Evolutionary conservation across 1,284 basidiomycete genomes (phyloP), one percentile per base, ranked within the genome.

Genomic region (Termitomyces sp.): DNA sequence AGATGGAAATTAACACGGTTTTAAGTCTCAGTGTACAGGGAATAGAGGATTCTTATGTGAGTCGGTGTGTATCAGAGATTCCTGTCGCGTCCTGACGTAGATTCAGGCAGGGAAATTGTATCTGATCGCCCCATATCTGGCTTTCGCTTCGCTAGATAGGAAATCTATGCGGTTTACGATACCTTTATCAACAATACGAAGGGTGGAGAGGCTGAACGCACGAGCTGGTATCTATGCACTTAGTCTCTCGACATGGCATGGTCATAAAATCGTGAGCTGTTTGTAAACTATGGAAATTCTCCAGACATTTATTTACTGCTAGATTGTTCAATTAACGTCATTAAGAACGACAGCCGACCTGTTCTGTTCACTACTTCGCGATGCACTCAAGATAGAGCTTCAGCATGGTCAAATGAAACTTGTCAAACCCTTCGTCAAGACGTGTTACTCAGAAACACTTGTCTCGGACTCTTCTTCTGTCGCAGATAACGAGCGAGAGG

Each of bases 251-350:
- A 85, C 94, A 53, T 99, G 95, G 94, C 94, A 98, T 69, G 90
- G 92, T 44, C 86, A 92, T 80, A 92, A 97, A 76, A 90, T 98
- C 64, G 93, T 95, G 59, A 62, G 90, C 82, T n/a, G 90, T 81
- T 19, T 13, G 26, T 41, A 45, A 33, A 33, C 52, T 3, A 39
- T 49, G 38, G 3, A 15, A 39, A 33, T 36, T 53, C 42, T 19
- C 41, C 63, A 12, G 64, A 54, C 57, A 13, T 42, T 41, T 2
- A 50, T 26, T 24, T 40, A 2, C 26, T 54, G 28, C 15, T 54
- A 97, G 94, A 90, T 98, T 61, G 83, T 99, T 1, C 96, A 99
- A 75, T 76, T 99, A 54, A 98, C 97, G 7, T 94, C 94, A 0
- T 80, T 99, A n/a, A 82, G 95, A 33, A 93, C 94, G 7, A 94